phyloP scores from a whole-genome alignment of 768 basidiomycete species.

The Rhodosporidiobolus sp. region DNA sequence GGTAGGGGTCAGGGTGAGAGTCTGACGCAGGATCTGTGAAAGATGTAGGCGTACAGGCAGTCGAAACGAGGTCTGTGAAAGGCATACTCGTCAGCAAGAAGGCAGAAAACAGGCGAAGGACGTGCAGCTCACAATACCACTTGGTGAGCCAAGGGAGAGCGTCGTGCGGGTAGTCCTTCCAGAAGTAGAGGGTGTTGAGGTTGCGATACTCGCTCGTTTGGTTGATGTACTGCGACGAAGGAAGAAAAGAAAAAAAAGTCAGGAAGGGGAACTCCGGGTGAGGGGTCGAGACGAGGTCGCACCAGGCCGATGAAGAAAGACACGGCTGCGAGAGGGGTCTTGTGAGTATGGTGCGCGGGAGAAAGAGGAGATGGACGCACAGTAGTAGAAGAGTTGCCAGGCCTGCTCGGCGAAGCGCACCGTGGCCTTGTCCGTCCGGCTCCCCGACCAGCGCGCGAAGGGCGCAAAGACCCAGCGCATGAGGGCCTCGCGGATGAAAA shows the following conservation, averaged over 20 bases:
- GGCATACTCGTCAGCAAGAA: not conserved
- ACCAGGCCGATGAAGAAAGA: slow-evolving; percentile 80
- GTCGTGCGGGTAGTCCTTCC: slow-evolving; percentile 77
- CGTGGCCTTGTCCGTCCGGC: slow-evolving; percentile 53
- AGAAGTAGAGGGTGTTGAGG: slow-evolving; percentile 65
- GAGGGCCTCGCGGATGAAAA: slow-evolving; percentile 72
- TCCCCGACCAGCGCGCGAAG: slow-evolving; percentile 72
- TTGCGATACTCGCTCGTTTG: slow-evolving; percentile 64
- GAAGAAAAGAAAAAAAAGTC: not conserved
- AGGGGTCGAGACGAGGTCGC: no score
- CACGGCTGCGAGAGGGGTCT: slow-evolving; percentile 39
- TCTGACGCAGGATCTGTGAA: not conserved
- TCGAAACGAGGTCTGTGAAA: slow-evolving; percentile 39
- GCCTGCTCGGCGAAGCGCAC: slow-evolving; percentile 92
- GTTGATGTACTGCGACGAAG: slow-evolving; percentile 68
- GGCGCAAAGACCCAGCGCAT: slow-evolving; percentile 75
- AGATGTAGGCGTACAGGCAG: slow-evolving; percentile 25
- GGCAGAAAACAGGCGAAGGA: not conserved
- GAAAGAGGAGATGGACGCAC: slow-evolving; percentile 43
- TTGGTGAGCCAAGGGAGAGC: slow-evolving; percentile 77
- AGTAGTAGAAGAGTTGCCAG: slow-evolving; percentile 79
- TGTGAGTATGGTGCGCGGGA: not conserved
- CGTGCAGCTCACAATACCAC: slow-evolving; percentile 50
- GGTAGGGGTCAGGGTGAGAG: not conserved
- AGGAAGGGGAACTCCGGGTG: no score